Conservation (phyloP, 2,329 filamentous ascomycete species). For the Diaporthe capsici region DNA sequence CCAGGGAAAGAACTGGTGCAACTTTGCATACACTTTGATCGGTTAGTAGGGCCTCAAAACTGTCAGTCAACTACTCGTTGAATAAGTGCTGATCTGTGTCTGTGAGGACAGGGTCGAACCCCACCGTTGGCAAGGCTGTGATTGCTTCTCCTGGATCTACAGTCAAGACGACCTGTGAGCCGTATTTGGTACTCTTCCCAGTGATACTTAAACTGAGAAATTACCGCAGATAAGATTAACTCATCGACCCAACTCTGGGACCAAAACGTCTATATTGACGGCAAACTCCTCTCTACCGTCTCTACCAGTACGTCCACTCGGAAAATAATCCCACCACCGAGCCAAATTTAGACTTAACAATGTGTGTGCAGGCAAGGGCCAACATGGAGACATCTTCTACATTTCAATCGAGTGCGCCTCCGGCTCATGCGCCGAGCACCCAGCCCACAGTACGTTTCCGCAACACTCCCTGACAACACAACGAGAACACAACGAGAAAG, state of each 20-base stretch:
- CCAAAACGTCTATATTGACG: constrained; percentile 13
- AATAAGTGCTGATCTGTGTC: not conserved
- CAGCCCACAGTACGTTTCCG: not conserved
- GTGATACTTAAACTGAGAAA: too few species aligned
- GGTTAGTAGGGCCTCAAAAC: not conserved
- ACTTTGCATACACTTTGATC: constrained; percentile 11
- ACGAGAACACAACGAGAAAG: not conserved
- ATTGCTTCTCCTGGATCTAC: constrained; percentile 8
- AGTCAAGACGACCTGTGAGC: not conserved
- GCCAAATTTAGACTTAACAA: not conserved
- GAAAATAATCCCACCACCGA: not conserved
- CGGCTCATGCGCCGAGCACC: not conserved
- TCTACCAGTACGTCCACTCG: not conserved
- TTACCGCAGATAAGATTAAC: not conserved
- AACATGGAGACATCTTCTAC: constrained; percentile 19
- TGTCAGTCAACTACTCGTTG: not conserved
- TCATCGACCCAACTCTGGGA: constrained; percentile 19
- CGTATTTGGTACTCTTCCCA: too few species aligned
- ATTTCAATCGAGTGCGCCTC: constrained; percentile 21
- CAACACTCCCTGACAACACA: too few species aligned
- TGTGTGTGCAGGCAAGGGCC: not conserved
- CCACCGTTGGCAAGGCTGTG: not conserved
- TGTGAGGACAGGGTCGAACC: not conserved
- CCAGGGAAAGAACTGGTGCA: not conserved
- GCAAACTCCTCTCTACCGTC: not conserved